Base-by-base conservation (phyloP, 306 rosid genomes). In the Bauhinia variegata region DNA sequence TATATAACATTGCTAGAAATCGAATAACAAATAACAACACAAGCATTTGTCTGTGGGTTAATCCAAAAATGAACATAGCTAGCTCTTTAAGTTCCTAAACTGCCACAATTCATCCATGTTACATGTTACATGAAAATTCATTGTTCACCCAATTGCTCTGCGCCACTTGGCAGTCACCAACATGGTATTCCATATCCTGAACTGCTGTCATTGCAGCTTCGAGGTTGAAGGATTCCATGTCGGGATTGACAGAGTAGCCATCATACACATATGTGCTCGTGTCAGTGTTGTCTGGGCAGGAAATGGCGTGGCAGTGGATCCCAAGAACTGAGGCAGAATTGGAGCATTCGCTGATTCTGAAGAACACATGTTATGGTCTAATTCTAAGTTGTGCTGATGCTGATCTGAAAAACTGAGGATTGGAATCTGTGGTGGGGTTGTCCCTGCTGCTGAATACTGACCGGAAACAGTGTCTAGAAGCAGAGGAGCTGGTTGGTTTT, bases 41-140 rank as follows among this genome's bases (percentile, higher is more conserved):
- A n/a, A n/a, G n/a, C n/a, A n/a, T n/a, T n/a, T n/a, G n/a, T n/a
- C n/a, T n/a, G n/a, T n/a, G n/a, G n/a, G n/a, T n/a, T n/a, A n/a
- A n/a, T n/a, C n/a, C n/a, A n/a, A n/a, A n/a, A n/a, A n/a, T n/a
- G n/a, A n/a, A n/a, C n/a, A n/a, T n/a, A n/a, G n/a, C n/a, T n/a
- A n/a, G n/a, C n/a, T n/a, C n/a, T n/a, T n/a, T 2, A 54, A 55
- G 59, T 59, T 79, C 65, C 75, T 67, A 66, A 68, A 54, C 41
- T 73, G 80, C 83, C 82, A 87, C 28, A 82, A 61, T 50, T 79
- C 86, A 61, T 87, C 91, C 75, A 70, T 77, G 79, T 54, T 79
- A 85, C 82, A 75, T 19, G 70, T 50, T n/a, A 57, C 73, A 67
- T 42, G 81, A 67, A 61, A 74, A 82, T 14, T 82, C 91, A 1